A percentile compares a stretch with the other conserved stretches of the same genome.
These are phyloP conservation scores for Globisporangium parvum DNA, from an alignment of 352 stramenopile genomes.

Conservation along the genomic window DNA sequence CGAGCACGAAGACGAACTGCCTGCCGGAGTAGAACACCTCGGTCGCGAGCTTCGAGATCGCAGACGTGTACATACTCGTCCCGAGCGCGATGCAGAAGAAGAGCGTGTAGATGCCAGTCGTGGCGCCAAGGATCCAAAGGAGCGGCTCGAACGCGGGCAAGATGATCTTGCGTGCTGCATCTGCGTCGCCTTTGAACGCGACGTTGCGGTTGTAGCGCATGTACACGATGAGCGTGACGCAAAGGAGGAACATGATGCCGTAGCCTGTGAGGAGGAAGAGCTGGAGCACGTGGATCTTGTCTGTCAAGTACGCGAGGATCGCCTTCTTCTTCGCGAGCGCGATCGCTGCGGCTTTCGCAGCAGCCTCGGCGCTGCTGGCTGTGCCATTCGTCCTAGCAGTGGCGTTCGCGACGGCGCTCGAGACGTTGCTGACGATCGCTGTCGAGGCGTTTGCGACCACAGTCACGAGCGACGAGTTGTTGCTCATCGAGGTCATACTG, in stretches of 20 bases:
- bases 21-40: slow-evolving; percentile 37
- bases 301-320: too few species aligned
- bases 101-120: slow-evolving; percentile 21
- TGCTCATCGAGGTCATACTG: too few species aligned
- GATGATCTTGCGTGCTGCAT: slow-evolving; percentile 42
- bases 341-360: too few species aligned
- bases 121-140: slow-evolving; percentile 3
- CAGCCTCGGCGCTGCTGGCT: too few species aligned
- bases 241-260: slow-evolving; percentile 4
- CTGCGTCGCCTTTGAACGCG: slow-evolving; percentile 25
- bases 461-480: too few species aligned
- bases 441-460: too few species aligned
- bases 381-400: too few species aligned
- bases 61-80: slow-evolving; percentile 22
- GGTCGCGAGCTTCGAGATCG: slow-evolving; percentile 22
- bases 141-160: slow-evolving; percentile 11
- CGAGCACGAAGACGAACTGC: slow-evolving; percentile 52
- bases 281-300: too few species aligned
- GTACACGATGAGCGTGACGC: slow-evolving; percentile 22
- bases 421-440: too few species aligned
- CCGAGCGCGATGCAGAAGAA: slow-evolving; percentile 32
- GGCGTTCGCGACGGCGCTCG: too few species aligned
- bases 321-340: too few species aligned
- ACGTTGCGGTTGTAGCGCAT: too few species aligned
- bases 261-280: neutral